These are phyloP conservation scores for Parastagonospora nodorum DNA, from an alignment of 2,329 filamentous ascomycete species.

Conservation along the genomic window DNA sequence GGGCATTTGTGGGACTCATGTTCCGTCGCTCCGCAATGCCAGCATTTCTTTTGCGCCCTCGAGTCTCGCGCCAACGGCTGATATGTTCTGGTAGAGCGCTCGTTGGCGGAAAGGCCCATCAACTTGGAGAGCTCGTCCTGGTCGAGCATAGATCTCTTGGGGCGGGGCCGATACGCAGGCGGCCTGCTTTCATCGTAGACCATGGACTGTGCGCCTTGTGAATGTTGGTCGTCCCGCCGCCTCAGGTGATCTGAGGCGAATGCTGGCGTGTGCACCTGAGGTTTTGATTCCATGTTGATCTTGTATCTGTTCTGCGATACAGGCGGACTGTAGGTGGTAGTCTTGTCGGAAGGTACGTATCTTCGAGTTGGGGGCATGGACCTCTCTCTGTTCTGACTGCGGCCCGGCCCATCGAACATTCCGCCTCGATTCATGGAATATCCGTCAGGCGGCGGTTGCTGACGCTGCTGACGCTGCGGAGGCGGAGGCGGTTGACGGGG, in stretches of 20 bases:
- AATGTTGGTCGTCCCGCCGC: constrained; percentile 30
- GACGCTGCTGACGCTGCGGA: not conserved
- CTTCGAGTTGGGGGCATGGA: constrained; percentile 13
- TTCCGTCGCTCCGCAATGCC: constrained; percentile 34
- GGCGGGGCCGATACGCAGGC: constrained; percentile 8
- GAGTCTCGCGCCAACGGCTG: constrained; percentile 29
- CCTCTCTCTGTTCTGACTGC: constrained; percentile 24
- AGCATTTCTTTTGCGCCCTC: constrained; percentile 32
- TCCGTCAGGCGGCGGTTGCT: constrained; percentile 16
- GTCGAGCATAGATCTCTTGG: constrained; percentile 28
- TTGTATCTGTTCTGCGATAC: constrained; percentile 22
- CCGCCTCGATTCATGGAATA: constrained; percentile 18
- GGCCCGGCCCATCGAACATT: constrained; percentile 19
- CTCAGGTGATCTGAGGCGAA: constrained; percentile 34
- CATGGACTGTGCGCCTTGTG: constrained; percentile 1
- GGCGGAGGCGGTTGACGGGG: constrained; percentile 11
- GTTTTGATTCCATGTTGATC: constrained; percentile 40
- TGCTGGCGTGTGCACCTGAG: constrained; percentile 29
- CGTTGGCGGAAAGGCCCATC: constrained; percentile 18
- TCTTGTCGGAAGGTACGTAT: not conserved
- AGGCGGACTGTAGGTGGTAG: not conserved
- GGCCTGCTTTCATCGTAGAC: constrained; percentile 5
- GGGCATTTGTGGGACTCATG: constrained; percentile 33
- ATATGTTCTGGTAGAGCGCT: constrained; percentile 16
- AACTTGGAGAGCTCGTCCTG: constrained; percentile 35